Evolutionary conservation across 768 basidiomycete species (phyloP).

Genomic region (Suillus fuscotomentosus): DNA sequence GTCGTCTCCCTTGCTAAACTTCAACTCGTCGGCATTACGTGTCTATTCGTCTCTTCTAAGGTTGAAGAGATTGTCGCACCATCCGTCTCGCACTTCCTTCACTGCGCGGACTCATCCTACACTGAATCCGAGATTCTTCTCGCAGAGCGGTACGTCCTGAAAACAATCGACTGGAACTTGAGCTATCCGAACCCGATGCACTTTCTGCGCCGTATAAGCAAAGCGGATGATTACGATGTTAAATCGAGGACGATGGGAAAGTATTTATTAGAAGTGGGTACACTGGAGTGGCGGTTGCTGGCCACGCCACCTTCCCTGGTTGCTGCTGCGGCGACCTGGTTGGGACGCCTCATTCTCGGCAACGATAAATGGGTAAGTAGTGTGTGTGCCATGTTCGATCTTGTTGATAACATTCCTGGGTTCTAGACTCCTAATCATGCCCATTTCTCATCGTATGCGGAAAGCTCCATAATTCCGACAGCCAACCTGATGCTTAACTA

Average conservation of each 20-base stretch:
- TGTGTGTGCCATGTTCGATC: not conserved
- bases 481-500: conserved; percentile 90
- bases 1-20: conserved; percentile 80
- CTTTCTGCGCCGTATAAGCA: conserved; percentile 85
- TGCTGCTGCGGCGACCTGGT: conserved; percentile 85
- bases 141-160: conserved; percentile 86
- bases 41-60: conserved; percentile 87
- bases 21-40: conserved; percentile 88
- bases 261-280: conserved; percentile 85
- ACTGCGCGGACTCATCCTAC: conserved; percentile 77
- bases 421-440: conserved; percentile 76
- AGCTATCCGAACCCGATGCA: conserved; percentile 87
- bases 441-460: conserved; percentile 85
- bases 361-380: conserved; percentile 80
- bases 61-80: conserved; percentile 93
- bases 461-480: conserved; percentile 73
- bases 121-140: conserved; percentile 79
- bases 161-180: conserved; percentile 83
- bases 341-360: conserved; percentile 78
- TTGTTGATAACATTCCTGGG: conserved; percentile 12
- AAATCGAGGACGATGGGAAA: conserved; percentile 86
- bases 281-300: conserved; percentile 79
- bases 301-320: conserved; percentile 72
- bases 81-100: conserved; percentile 75
- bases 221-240: conserved; percentile 89